Base-by-base conservation (phyloP, 2,329 filamentous ascomycete species). In the Lasiodiplodia hormozganensis region DNA sequence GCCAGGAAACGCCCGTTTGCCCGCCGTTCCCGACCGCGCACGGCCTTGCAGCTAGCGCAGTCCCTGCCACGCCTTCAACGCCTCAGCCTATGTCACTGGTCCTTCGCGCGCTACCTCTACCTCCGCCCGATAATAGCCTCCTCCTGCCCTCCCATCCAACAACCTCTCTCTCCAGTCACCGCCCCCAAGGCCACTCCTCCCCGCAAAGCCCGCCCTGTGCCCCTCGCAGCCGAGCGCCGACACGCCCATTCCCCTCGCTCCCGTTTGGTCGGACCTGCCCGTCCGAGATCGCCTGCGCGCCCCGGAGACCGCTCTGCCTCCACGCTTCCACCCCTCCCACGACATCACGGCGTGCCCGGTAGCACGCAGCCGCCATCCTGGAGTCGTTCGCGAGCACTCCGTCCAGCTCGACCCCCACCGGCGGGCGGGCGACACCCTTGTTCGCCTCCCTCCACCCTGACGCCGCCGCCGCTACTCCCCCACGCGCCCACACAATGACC, bases 401-500 rank as follows among this genome's bases (percentile, higher is more conserved):
- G 12, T 52, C 53, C 21, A 54, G 51, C 51, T 57, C 62, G 21
- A 66, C 62, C 51, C 51, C 62, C 23, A 43, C 51, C 53, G 43
- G 28, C 36, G 65, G 43, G 52, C 54, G 57, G 65, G 57, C 67
- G n/a, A 53, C 38, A 18, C 60, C 68, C 68, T 58, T 65, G 12
- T 52, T 47, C 53, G 34, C 52, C 31, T 21, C 40, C 62, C 60
- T 54, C 67, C 56, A 40, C 56, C 56, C 53, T 34, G 43, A 62
- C 53, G 23, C 62, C 53, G 40, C 62, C 28, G 16, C 34, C 62
- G 25, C 51, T 40, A 60, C 34, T 28, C 40, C 58, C 52, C 23
- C 49, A 23, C 52, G 28, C 62, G 31, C 54, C 36, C 51, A 62
- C 62, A 56, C 43, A 70, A 78, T 77, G 76, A 64, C 75, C 38